phyloP scores from a whole-genome alignment of 2,329 filamentous ascomycete genomes.

The Diaporthe batatas region DNA sequence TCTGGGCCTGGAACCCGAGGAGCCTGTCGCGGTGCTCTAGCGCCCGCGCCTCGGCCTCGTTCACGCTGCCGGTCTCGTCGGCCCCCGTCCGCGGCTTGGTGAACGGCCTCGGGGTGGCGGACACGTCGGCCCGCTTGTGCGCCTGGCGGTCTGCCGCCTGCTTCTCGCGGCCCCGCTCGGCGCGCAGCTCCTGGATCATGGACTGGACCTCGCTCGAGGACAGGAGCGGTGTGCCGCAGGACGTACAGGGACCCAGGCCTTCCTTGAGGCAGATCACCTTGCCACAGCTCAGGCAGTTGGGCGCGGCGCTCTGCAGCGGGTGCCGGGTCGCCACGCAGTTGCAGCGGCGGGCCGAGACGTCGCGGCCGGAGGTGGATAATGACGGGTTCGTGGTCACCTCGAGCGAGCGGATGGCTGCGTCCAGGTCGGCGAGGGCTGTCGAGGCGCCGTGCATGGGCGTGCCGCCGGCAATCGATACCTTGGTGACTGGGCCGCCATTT shows the following conservation, averaged over 20 bases:
- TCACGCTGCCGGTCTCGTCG: constrained; percentile 49
- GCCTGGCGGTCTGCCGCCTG: constrained; percentile 84
- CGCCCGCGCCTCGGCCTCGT: constrained; percentile 75
- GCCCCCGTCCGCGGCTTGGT: constrained; percentile 59
- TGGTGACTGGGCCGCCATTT: constrained; percentile 63
- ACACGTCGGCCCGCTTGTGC: constrained; percentile 76
- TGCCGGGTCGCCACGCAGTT: constrained; percentile 91
- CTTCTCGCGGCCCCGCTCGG: constrained; percentile 88
- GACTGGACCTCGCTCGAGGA: constrained; percentile 80
- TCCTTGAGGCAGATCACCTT: constrained; percentile 97
- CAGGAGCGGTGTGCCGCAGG: constrained; percentile 82
- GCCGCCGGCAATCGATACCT: constrained; percentile 81
- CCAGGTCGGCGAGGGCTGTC: constrained; percentile 77
- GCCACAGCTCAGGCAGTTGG: constrained; percentile 92
- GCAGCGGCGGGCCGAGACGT: constrained; percentile 76
- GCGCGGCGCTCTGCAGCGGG: constrained; percentile 88
- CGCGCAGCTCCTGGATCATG: constrained; percentile 86
- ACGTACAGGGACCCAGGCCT: constrained; percentile 93
- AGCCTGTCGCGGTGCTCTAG: constrained; percentile 85
- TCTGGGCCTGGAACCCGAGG: constrained; percentile 86
- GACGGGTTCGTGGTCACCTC: constrained; percentile 93
- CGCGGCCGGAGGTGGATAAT: constrained; percentile 57
- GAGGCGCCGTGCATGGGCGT: constrained; percentile 86
- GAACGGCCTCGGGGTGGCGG: constrained; percentile 72
- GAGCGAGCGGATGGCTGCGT: constrained; percentile 87